A percentile compares a stretch with the other conserved stretches of the same genome.
Evolutionary conservation across 345 rosid genomes (phyloP).

Genomic region (Kernera saxatilis): DNA sequence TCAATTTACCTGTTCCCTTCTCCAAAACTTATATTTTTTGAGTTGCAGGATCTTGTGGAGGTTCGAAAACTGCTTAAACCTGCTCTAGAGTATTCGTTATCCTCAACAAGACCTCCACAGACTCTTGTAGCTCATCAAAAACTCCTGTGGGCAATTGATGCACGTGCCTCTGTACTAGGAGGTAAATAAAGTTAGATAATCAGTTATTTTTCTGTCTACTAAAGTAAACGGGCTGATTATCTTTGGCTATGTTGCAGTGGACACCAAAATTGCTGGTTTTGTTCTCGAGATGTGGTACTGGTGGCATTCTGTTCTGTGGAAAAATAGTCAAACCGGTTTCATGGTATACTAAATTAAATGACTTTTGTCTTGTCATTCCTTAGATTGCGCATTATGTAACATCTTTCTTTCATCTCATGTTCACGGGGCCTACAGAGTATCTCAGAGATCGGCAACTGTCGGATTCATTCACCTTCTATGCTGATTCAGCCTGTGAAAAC

Average conservation of each 20-base stretch:
- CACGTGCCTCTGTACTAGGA: constrained; percentile 51
- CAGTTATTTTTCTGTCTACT: background rate
- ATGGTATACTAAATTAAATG: constrained; percentile 37
- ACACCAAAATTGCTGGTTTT: constrained; percentile 50
- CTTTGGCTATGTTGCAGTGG: constrained; percentile 39
- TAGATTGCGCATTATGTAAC: constrained; percentile 4
- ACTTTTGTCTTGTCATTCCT: background rate
- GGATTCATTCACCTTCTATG: constrained; percentile 45
- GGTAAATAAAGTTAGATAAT: constrained; percentile 31
- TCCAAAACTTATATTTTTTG: background rate
- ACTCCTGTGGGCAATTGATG: constrained; percentile 75
- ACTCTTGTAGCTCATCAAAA: constrained; percentile 72
- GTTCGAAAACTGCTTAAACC: constrained; percentile 42
- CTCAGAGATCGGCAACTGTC: constrained; percentile 29
- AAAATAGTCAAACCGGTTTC: constrained; percentile 33
- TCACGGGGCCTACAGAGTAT: constrained; percentile 42
- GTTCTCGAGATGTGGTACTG: constrained; percentile 87
- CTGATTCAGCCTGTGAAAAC: constrained; percentile 59
- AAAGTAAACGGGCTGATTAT: constrained; percentile 5
- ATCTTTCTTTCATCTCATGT: constrained; percentile 21
- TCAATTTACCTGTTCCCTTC: background rate
- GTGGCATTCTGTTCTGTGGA: constrained; percentile 93
- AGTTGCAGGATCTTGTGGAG: constrained; percentile 41
- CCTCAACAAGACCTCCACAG: constrained; percentile 75
- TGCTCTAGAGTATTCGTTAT: constrained; percentile 50